Percentiles rank a stretch among this genome's conserved stretches.
Evolutionary conservation across 257 asterid species (phyloP).

Genomic region (Capsicum baccatum): DNA sequence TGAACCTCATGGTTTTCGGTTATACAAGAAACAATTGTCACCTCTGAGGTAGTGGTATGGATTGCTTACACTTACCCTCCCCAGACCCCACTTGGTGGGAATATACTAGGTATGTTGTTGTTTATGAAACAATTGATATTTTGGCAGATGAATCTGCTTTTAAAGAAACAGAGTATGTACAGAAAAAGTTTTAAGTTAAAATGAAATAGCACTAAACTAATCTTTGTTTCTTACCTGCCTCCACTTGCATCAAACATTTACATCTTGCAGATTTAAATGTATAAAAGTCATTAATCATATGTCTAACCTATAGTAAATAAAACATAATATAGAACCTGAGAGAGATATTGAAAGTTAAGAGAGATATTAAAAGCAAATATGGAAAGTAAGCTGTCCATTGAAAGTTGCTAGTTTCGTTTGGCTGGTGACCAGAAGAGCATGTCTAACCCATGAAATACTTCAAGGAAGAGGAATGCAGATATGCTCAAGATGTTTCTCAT

Average conservation of each 20-base stretch:
- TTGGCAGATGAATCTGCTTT: not conserved
- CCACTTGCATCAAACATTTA: not conserved
- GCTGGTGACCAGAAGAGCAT: no score
- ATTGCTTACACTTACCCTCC: no score
- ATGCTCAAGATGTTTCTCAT: no score
- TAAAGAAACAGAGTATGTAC: not conserved
- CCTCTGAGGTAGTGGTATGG: no score
- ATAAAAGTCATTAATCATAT: not conserved
- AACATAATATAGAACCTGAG: not conserved
- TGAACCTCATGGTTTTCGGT: slow-evolving; percentile 21
- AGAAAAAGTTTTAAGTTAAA: not conserved
- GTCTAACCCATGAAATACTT: no score
- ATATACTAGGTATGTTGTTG: no score
- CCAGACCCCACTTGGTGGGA: no score
- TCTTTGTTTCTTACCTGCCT: not conserved
- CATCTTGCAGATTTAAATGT: slow-evolving; percentile 13
- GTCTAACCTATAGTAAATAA: not conserved
- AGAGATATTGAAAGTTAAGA: not conserved
- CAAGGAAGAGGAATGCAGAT: no score
- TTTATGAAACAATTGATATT: not conserved
- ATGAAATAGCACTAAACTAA: not conserved
- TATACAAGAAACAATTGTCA: slow-evolving; percentile 24
- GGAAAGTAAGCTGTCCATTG: no score
- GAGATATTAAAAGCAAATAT: no score
- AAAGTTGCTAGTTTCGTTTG: no score